Conservation (phyloP, 768 basidiomycete genomes). For the Stropharia rugosoannulata region DNA sequence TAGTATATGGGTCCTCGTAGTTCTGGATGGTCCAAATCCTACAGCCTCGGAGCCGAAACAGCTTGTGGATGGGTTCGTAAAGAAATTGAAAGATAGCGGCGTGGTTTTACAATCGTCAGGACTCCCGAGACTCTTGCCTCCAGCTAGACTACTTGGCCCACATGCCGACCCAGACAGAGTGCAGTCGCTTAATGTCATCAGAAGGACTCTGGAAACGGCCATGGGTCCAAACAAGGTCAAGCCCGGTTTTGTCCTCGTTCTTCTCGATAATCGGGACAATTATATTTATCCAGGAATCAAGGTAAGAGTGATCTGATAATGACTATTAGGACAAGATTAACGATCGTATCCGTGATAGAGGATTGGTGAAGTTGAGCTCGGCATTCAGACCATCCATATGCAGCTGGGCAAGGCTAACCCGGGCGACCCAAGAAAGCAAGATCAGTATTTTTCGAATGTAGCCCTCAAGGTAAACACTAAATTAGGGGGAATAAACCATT, state of each 20-base stretch:
- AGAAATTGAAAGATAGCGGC: constrained; percentile 59
- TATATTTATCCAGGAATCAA: constrained; percentile 83
- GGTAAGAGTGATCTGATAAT: constrained; percentile 23
- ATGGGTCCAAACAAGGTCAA: constrained; percentile 26
- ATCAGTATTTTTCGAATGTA: constrained; percentile 82
- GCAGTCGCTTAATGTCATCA: constrained; percentile 38
- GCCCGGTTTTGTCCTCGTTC: constrained; percentile 68
- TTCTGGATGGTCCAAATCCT: constrained; percentile 44
- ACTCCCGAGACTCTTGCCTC: constrained; percentile 38
- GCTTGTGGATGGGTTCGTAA: constrained; percentile 52
- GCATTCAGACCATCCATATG: constrained; percentile 77
- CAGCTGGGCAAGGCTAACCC: constrained; percentile 56
- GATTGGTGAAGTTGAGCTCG: constrained; percentile 71
- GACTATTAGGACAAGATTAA: not conserved
- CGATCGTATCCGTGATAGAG: constrained; percentile 32
- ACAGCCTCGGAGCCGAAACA: constrained; percentile 35
- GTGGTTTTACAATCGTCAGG: constrained; percentile 41
- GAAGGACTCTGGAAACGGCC: constrained; percentile 33
- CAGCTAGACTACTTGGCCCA: constrained; percentile 24
- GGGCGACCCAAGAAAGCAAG: constrained; percentile 52
- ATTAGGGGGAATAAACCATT: constrained; percentile 79
- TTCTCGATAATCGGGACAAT: constrained; percentile 68
- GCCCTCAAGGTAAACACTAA: constrained; percentile 84
- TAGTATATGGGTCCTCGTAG: constrained; percentile 67
- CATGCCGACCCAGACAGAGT: constrained; percentile 34